Evolutionary conservation across 2,329 filamentous ascomycete species (phyloP), one percentile per base, ranked within the genome.

Genomic region (Neodidymelliopsis sp.): DNA sequence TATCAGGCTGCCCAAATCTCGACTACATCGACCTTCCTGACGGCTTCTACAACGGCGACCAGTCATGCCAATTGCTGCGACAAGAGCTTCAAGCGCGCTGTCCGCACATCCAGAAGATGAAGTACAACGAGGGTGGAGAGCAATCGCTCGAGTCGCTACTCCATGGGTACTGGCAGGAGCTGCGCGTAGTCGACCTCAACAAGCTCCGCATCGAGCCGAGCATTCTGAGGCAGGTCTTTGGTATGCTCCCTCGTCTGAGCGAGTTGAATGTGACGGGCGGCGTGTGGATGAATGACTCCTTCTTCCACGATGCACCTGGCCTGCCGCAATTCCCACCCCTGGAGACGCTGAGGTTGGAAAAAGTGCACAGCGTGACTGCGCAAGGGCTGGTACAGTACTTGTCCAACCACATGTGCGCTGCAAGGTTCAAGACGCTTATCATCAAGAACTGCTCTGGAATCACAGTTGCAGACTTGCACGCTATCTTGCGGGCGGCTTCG

Each of bases 11-110:
- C 31, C 90, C 91, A 22, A 91, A 93, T 65, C 78, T 97, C 33
- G 87, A 84, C 70, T 97, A 94, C 71, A 87, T 96, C 59, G 93
- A 97, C 73, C 81, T 97, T 6, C 93, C 93, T 4, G 89, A 94
- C 58, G 92, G 91, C 38, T 84, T 96, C 70, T 97, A 87, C 75
- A 84, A 82, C 41, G 92, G 94, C 64, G 92, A 97, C 54, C 77
- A 84, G 4, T 81, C 83, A 22, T 95, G 88, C 63, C 77, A 87
- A 44, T 85, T 89, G 1, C 77, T 97, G 58, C 86, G 90, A 54
- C 84, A 94, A 60, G 92, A 96, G 72, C 79, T 97, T 18, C 89
- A 96, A 75, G 87, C 85, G 16, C 82, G 90, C 39, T 97, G 93
- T 70, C 85, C 88, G 9, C 85, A 93, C 66, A 80, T 97, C 45